A percentile compares a stretch with the other conserved stretches of the same genome.
These are phyloP conservation scores for Achaetomiella virescens DNA, from an alignment of 495 filamentous ascomycete species.

Conservation along the genomic window DNA sequence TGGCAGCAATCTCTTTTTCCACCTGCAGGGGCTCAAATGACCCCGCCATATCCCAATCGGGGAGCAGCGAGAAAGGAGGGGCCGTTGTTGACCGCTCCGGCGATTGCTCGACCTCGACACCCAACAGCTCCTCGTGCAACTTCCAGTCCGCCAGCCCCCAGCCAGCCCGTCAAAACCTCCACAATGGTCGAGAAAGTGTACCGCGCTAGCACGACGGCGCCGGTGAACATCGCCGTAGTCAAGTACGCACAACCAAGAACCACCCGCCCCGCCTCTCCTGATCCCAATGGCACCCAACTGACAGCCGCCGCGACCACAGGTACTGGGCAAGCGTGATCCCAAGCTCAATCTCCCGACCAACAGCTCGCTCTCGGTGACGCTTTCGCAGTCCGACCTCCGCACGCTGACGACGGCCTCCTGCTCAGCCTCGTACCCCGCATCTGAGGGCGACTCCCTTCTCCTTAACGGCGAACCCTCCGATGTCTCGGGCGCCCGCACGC, in stretches of 20 bases:
- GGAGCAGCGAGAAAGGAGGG: background rate
- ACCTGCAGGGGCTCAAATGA: background rate
- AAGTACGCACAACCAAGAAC: conserved; percentile 54
- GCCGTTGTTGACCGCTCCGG: background rate
- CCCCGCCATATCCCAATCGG: conserved; percentile 8
- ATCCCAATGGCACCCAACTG: conserved; percentile 11
- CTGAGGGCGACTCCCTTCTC: conserved; percentile 61
- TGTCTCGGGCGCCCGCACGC: conserved; percentile 77
- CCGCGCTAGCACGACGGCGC: conserved; percentile 89
- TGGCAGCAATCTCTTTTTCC: background rate
- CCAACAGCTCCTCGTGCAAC: background rate
- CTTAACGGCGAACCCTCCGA: conserved; percentile 81
- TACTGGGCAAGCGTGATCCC: conserved; percentile 96
- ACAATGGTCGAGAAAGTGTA: conserved; percentile 51
- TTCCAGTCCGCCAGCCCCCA: background rate
- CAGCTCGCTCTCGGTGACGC: conserved; percentile 90
- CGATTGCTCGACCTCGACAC: background rate
- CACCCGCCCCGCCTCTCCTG: conserved; percentile 9
- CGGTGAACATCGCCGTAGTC: conserved; percentile 98
- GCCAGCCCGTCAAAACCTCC: too few species aligned
- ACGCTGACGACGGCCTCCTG: conserved; percentile 95
- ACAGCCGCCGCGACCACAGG: conserved; percentile 38
- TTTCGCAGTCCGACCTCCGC: conserved; percentile 87
- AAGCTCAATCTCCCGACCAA: conserved; percentile 95
- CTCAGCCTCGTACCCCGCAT: conserved; percentile 61